A percentile compares a stretch with the other conserved stretches of the same genome.
phyloP scores from a whole-genome alignment of 257 asterid genomes.

The Nicotiana tomentosiformis region DNA sequence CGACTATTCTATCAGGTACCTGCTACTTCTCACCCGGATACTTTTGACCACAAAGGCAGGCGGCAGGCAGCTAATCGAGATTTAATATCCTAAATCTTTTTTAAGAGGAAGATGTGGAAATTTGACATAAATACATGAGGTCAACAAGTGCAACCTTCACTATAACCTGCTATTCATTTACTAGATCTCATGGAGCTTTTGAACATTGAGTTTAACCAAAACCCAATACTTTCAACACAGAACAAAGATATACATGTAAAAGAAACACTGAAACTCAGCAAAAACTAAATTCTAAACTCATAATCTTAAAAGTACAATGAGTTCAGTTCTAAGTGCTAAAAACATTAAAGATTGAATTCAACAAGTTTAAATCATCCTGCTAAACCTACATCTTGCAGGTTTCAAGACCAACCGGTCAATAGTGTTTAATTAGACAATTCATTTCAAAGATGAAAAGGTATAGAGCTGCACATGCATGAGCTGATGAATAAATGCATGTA shows the following conservation, averaged over 20 bases:
- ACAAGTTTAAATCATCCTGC: background rate
- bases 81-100: background rate
- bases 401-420: background rate
- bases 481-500: background rate
- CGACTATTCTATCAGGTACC: no score
- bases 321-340: background rate
- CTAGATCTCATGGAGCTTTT: background rate
- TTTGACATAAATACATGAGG: background rate
- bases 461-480: constrained; percentile 2
- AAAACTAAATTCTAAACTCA: background rate
- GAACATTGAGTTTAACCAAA: background rate
- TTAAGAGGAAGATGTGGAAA: background rate
- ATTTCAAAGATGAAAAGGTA: constrained; percentile 2
- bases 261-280: background rate
- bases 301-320: background rate
- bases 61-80: background rate
- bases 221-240: background rate
- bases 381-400: background rate
- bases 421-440: constrained; percentile 3
- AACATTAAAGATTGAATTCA: background rate
- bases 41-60: no score
- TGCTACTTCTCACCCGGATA: no score
- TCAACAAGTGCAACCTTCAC: background rate
- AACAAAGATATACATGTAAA: background rate
- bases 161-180: background rate